phyloP scores from a whole-genome alignment of 768 basidiomycete genomes.

The Auriculariales sp. region DNA sequence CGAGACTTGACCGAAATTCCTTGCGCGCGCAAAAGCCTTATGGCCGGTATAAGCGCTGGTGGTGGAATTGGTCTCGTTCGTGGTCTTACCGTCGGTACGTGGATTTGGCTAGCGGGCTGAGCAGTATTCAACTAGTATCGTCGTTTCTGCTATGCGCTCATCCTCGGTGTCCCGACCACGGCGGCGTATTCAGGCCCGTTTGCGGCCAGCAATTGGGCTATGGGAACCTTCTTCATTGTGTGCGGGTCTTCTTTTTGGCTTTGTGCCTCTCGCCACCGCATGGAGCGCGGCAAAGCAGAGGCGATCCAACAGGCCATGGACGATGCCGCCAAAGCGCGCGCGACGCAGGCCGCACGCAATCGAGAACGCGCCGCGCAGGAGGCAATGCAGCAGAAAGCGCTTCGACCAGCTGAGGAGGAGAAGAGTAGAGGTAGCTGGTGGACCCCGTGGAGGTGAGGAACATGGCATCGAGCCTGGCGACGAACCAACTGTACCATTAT shows the following conservation, averaged over 20 bases:
- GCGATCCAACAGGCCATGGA: no score
- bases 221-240: constrained; percentile 60
- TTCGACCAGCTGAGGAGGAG: no score
- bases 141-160: constrained; percentile 1
- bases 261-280: no score
- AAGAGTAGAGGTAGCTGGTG: no score
- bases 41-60: constrained; percentile 70
- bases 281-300: no score
- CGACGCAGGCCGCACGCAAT: neutral
- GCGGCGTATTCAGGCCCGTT: constrained; percentile 35
- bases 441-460: neutral
- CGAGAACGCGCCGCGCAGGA: neutral
- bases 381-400: neutral
- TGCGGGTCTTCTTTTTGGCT: constrained; percentile 19
- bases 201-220: constrained; percentile 65
- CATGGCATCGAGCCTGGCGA: neutral
- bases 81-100: constrained; percentile 43
- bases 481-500: neutral
- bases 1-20: constrained; percentile 54
- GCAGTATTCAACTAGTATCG: neutral
- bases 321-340: neutral
- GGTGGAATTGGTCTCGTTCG: constrained; percentile 63
- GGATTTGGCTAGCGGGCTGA: neutral
- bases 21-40: constrained; percentile 59
- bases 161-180: no score